Percentiles rank a stretch among this genome's conserved stretches.
Conservation (phyloP, 176 grass and related monocot genomes). For the Ampelocalamus luodianensis region DNA sequence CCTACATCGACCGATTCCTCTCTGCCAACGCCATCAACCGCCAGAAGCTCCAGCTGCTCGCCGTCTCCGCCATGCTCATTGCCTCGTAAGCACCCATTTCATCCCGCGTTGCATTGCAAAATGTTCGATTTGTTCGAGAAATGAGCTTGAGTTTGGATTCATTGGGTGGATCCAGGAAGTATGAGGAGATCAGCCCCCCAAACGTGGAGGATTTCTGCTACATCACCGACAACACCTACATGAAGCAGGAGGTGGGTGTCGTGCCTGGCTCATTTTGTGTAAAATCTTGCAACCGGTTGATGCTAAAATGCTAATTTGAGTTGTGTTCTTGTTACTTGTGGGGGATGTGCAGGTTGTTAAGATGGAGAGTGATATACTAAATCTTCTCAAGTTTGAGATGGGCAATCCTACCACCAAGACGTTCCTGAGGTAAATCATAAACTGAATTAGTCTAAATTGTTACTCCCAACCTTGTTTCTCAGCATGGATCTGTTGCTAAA, state of each 20-base stretch:
- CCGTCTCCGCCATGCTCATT: conserved; percentile 71
- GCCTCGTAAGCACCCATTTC: conserved; percentile 58
- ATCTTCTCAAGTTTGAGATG: conserved; percentile 76
- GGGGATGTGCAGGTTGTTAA: conserved; percentile 47
- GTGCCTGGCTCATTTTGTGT: neutral
- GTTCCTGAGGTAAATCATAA: conserved; percentile 63
- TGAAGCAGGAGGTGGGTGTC: conserved; percentile 54
- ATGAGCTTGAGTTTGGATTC: neutral
- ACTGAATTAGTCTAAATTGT: neutral
- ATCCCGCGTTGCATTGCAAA: neutral
- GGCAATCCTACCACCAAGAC: conserved; percentile 87
- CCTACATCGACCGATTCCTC: conserved; percentile 70
- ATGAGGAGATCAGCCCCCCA: conserved; percentile 72
- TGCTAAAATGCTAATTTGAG: conserved; percentile 6
- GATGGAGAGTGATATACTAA: conserved; percentile 63
- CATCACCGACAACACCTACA: conserved; percentile 73
- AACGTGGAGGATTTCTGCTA: conserved; percentile 76
- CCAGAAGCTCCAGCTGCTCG: conserved; percentile 66
- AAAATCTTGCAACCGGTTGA: neutral
- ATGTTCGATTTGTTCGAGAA: neutral
- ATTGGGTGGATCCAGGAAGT: conserved; percentile 51
- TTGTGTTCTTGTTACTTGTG: neutral
- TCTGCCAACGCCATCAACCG: conserved; percentile 46
- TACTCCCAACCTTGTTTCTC: neutral
- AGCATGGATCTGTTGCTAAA: conserved; percentile 17